phyloP scores from a whole-genome alignment of 129 eudicot genomes.

The Flaveria bidentis region DNA sequence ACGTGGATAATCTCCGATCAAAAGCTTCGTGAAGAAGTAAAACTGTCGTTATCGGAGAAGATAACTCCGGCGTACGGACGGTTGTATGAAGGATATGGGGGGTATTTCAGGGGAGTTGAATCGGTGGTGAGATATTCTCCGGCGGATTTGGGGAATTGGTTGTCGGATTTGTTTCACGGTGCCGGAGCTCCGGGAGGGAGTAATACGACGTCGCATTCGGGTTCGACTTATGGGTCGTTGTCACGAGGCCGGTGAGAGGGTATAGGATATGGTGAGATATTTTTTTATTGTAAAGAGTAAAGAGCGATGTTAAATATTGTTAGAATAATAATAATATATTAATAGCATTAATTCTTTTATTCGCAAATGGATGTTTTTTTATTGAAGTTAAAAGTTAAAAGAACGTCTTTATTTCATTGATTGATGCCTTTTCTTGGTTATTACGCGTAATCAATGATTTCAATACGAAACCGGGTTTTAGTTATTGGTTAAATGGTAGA shows the following conservation, averaged over 20 bases:
- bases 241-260: constrained; percentile 33
- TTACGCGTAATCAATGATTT: too few relatives aligned
- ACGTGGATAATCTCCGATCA: constrained; percentile 69
- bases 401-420: too few relatives aligned
- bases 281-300: constrained; percentile 13
- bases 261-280: neutral
- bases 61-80: constrained; percentile 48
- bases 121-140: constrained; percentile 76
- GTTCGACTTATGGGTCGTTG: constrained; percentile 22
- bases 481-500: too few relatives aligned
- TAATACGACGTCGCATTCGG: constrained; percentile 32
- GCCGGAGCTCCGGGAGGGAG: constrained; percentile 35
- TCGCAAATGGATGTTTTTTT: neutral
- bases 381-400: too few relatives aligned
- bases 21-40: constrained; percentile 63
- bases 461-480: too few relatives aligned
- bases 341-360: neutral
- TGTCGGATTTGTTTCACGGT: constrained; percentile 65
- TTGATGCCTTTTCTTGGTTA: too few relatives aligned
- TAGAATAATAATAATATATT: neutral
- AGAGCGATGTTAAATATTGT: neutral
- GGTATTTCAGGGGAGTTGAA: constrained; percentile 37
- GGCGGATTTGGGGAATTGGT: constrained; percentile 67
- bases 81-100: constrained; percentile 52
- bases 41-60: constrained; percentile 44